A percentile compares a stretch with the other conserved stretches of the same genome.
phyloP scores from a whole-genome alignment of 441 rosid species.

The Corymbia calophylla region DNA sequence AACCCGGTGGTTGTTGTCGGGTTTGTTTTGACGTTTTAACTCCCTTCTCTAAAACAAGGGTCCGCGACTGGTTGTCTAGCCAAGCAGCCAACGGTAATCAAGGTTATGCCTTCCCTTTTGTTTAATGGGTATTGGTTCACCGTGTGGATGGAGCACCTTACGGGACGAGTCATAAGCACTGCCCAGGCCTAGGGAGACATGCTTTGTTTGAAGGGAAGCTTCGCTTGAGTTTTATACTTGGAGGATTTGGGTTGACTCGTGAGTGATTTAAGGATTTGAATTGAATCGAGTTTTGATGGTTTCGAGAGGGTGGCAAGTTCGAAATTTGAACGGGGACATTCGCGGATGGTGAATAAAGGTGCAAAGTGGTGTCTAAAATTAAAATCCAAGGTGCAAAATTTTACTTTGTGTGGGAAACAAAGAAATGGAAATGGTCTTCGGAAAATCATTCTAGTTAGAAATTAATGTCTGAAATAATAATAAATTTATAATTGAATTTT shows the following conservation, averaged over 20 bases:
- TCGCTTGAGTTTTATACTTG: not conserved
- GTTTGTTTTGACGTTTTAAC: not conserved
- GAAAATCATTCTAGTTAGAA: no score
- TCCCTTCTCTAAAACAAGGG: not conserved
- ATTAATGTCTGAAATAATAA: no score
- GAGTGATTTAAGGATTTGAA: not conserved
- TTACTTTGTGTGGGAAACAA: not conserved
- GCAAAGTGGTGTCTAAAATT: not conserved
- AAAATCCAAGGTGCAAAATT: not conserved
- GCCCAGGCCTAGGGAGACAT: not conserved
- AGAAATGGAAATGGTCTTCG: not conserved
- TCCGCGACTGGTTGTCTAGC: not conserved
- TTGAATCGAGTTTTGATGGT: no score
- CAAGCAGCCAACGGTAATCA: not conserved
- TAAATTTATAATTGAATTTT: no score
- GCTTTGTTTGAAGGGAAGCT: not conserved
- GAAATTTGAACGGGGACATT: not conserved
- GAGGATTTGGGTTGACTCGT: no score
- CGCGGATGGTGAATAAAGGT: accelerated
- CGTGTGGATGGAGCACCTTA: not conserved
- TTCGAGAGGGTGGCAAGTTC: accelerated
- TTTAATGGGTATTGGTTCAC: not conserved
- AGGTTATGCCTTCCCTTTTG: not conserved
- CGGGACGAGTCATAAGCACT: not conserved
- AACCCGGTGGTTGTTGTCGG: not conserved